Evolutionary conservation across 2,329 filamentous ascomycete species (phyloP), one percentile per base, ranked within the genome.

Genomic region (Claviceps paspali): DNA sequence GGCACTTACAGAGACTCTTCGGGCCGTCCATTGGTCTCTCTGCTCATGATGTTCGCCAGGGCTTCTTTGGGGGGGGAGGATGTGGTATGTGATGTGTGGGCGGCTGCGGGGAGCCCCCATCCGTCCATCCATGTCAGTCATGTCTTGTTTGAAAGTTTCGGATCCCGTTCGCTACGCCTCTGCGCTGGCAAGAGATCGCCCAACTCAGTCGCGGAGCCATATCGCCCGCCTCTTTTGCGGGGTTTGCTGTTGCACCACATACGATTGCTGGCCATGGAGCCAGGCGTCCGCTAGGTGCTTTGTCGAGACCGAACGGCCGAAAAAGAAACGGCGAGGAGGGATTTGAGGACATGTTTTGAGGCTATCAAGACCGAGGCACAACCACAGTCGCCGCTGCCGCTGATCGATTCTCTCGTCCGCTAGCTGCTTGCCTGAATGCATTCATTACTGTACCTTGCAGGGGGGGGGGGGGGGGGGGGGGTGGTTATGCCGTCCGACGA

Each of bases 191-290:
- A 29, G 33, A n/a, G 11, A 23, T 10, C 11, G 24, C 28, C 24
- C 21, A 35, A 29, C 12, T 30, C 21, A 18, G 35, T 34, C 33
- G 18, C 26, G 29, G 33, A 36, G 26, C 29, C 22, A 37, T 26
- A 32, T 33, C 36, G 36, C 23, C 19, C 29, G 23, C 28, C 17
- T 28, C 26, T 23, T 38, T 42, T 45, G 40, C 38, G 41, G 45
- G 38, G 45, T 38, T 28, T 27, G 40, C 33, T 21, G 43, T 45
- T 33, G 38, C 45, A 47, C 40, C 30, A 29, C 38, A 47, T 42
- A 28, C 30, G 35, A 43, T 40, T 27, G 41, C 21, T 41, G 33
- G 21, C 32, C 21, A n/a, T n/a, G n/a, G n/a, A 19, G 22, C n/a
- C 23, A 19, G 11, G 21, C 14, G 22, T 28, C 28, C 29, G 35